phyloP scores from a whole-genome alignment of 2,329 filamentous ascomycete species.

The Monascus ruber region DNA sequence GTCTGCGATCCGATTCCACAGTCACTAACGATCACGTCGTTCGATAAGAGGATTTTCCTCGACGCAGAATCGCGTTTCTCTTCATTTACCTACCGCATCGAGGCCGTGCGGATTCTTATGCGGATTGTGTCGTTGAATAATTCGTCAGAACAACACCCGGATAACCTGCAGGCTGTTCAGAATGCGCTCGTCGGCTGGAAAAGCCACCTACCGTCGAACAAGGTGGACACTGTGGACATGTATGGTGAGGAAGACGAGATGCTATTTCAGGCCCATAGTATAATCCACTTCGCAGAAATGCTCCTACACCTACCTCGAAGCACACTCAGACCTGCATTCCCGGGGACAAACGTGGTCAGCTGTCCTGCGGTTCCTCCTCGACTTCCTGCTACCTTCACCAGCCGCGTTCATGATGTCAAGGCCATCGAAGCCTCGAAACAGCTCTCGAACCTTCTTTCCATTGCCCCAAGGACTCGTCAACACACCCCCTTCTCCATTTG shows the following conservation, averaged over 20 bases:
- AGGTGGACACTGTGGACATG: conserved; percentile 56
- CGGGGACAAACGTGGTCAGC: conserved; percentile 13
- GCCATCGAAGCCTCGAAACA: conserved; percentile 23
- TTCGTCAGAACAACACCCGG: conserved; percentile 29
- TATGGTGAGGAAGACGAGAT: conserved; percentile 62
- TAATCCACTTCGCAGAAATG: conserved; percentile 43
- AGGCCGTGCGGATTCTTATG: conserved; percentile 64
- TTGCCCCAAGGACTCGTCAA: conserved; percentile 20
- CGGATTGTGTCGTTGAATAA: conserved; percentile 48
- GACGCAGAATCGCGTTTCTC: conserved; percentile 55
- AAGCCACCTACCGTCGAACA: conserved; percentile 60
- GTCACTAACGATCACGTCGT: conserved; percentile 44
- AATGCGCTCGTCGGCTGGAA: conserved; percentile 58
- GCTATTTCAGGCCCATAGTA: conserved; percentile 29
- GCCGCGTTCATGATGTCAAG: conserved; percentile 24
- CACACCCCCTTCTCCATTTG: conserved; percentile 22
- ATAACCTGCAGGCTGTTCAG: conserved; percentile 48
- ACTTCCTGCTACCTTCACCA: conserved; percentile 20
- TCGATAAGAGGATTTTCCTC: conserved; percentile 52
- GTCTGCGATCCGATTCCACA: conserved; percentile 43
- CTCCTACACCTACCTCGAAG: conserved; percentile 66
- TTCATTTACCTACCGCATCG: conserved; percentile 72
- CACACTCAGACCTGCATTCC: conserved; percentile 40
- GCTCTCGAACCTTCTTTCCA: conserved; percentile 21
- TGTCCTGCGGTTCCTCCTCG: conserved; percentile 16